These are phyloP conservation scores for Didymella exigua DNA, from an alignment of 2,329 filamentous ascomycete genomes.

Conservation along the genomic window DNA sequence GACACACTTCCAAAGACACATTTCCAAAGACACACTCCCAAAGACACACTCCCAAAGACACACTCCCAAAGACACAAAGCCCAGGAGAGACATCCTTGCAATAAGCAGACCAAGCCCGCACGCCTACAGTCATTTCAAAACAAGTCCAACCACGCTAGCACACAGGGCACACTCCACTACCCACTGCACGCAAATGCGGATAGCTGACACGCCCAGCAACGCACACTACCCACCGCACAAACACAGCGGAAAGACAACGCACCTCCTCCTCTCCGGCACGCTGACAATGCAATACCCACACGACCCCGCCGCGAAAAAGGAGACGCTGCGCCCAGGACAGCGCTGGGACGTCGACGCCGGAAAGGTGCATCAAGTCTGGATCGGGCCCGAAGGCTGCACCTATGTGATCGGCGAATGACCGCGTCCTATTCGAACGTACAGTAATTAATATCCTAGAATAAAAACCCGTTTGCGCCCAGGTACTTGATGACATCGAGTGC, in stretches of 20 bases:
- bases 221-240: slow-evolving; percentile 71
- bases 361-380: slow-evolving; percentile 71
- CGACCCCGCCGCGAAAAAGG: slow-evolving; percentile 61
- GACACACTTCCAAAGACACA: too few species aligned
- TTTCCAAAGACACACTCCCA: too few species aligned
- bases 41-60: too few species aligned
- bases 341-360: slow-evolving; percentile 70
- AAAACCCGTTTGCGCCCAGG: slow-evolving; percentile 51
- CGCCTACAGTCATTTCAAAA: too few species aligned
- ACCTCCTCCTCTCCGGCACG: slow-evolving; percentile 69
- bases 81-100: too few species aligned
- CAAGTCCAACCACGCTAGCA: too few species aligned
- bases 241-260: slow-evolving; percentile 69
- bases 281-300: slow-evolving; percentile 71
- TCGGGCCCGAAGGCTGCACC: slow-evolving; percentile 69
- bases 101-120: too few species aligned
- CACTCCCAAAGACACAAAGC: too few species aligned
- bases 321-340: slow-evolving; percentile 64
- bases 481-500: slow-evolving; percentile 55
- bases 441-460: slow-evolving; percentile 37
- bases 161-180: not conserved
- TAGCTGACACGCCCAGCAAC: slow-evolving; percentile 50
- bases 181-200: too few species aligned
- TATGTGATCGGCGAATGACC: slow-evolving; percentile 65
- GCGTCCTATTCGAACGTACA: too few species aligned